Evolutionary conservation across 106 monocot genomes (phyloP), one percentile per base, ranked within the genome.

Genomic region (Narthecium ossifragum): DNA sequence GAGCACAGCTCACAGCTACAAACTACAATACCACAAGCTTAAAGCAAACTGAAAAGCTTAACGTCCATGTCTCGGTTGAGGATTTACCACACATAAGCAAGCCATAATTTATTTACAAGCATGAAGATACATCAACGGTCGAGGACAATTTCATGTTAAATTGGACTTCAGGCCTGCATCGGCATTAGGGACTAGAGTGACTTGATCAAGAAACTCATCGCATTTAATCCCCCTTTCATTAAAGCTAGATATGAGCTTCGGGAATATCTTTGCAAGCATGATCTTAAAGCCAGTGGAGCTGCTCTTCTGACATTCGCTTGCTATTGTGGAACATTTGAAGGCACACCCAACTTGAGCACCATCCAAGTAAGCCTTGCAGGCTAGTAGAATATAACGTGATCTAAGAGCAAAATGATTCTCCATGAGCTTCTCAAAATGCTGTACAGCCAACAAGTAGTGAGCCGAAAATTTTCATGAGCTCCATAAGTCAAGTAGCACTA

Each of bases 371-470:
- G 78, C 75, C 33, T 84, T 71, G 70, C 88, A 88, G 14, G 88
- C 73, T 24, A 11, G 13, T 12, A 88, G 79, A 64, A 88, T 76
- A 45, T 51, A 33, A 25, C 48, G 59, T 9, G 83, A 53, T 36
- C 73, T 67, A 10, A 13, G 55, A 36, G 64, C 51, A 57, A 88
- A 88, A 68, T 88, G 88, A 47, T 84, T 77, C 62, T 55, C 68
- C 14, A 84, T 77, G 23, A 88, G 72, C n/a, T 55, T 58, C 73
- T 88, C 83, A 31, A 74, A 88, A 61, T 83, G 63, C 88, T 88
- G 72, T 11, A 63, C 17, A 26, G 32, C 29, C 1, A 12, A 64
- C 6, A 34, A 43, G n/a, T n/a, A n/a, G n/a, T n/a, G n/a, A n/a
- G n/a, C n/a, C 1, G 1, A 43, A 67, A 26, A 27, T 6, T 26